Percentiles rank a stretch among this genome's conserved stretches.
Evolutionary conservation across 2,329 filamentous ascomycete species (phyloP).

Genomic region (Ceratocystiopsis minuta): DNA sequence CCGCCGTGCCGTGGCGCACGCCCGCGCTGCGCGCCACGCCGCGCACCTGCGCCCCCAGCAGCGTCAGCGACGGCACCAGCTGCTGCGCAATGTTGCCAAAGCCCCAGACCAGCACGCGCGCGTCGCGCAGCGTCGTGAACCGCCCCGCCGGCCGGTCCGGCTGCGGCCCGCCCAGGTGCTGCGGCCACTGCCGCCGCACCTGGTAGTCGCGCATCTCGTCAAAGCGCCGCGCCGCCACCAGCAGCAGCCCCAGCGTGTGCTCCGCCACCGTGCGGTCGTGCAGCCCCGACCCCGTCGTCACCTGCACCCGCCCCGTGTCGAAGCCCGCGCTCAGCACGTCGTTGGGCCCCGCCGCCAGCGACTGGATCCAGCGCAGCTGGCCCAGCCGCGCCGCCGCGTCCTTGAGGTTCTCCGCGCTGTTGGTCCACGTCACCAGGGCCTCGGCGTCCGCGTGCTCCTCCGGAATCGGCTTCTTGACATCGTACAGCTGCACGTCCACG

Average conservation of each 20-base stretch:
- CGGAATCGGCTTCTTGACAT: conserved; percentile 24
- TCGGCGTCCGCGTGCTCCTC: conserved; percentile 26
- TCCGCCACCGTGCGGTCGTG: conserved; percentile 31
- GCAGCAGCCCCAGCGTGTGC: conserved; percentile 25
- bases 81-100: conserved; percentile 31
- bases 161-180: conserved; percentile 26
- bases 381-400: conserved; percentile 24
- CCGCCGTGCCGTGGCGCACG: conserved; percentile 31
- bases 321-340: conserved; percentile 30
- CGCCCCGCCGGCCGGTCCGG: conserved; percentile 16
- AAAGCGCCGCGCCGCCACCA: conserved; percentile 21
- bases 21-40: conserved; percentile 39
- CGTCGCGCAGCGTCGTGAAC: conserved; percentile 26
- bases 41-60: conserved; percentile 35
- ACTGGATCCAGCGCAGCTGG: conserved; percentile 30
- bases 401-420: conserved; percentile 23
- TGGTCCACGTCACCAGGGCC: conserved; percentile 27
- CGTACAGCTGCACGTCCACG: conserved; percentile 13
- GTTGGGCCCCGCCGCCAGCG: conserved; percentile 29
- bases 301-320: conserved; percentile 16
- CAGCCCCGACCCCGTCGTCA: conserved; percentile 28
- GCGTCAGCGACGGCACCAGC: conserved; percentile 21
- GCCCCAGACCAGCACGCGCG: conserved; percentile 28
- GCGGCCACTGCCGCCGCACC: conserved; percentile 24
- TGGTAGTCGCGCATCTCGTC: conserved; percentile 29